phyloP scores from a whole-genome alignment of 2,329 filamentous ascomycete species.

The Lachnellula suecica region DNA sequence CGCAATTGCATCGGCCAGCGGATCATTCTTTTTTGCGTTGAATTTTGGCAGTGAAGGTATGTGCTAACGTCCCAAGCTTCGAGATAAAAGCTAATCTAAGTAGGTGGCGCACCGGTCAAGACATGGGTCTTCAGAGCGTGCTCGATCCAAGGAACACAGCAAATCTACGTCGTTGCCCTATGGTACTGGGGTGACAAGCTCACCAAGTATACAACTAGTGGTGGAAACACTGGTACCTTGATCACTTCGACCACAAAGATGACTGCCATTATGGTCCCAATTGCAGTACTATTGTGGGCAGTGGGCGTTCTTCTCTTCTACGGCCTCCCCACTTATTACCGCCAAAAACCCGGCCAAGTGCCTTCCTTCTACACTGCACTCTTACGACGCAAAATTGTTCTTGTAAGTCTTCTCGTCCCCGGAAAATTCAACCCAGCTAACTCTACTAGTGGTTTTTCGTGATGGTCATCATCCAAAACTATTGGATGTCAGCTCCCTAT shows the following conservation, averaged over 20 bases:
- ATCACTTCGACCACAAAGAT: conserved; percentile 7
- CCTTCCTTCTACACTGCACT: conserved; percentile 65
- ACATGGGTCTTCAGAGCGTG: conserved; percentile 68
- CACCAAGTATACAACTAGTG: conserved; percentile 42
- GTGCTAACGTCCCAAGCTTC: not conserved
- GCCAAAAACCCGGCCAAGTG: conserved; percentile 60
- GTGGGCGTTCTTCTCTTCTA: conserved; percentile 55
- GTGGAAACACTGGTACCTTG: conserved; percentile 30
- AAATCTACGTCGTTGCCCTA: conserved; percentile 62
- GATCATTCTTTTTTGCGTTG: conserved; percentile 64
- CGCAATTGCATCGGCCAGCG: conserved; percentile 60
- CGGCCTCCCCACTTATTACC: conserved; percentile 67
- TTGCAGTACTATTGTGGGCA: conserved; percentile 56
- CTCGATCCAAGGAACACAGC: conserved; percentile 65
- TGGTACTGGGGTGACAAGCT: conserved; percentile 67
- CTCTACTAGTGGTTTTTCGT: conserved; percentile 57
- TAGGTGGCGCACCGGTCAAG: conserved; percentile 57
- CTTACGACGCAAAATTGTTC: conserved; percentile 60
- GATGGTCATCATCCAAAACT: conserved; percentile 64
- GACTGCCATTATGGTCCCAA: conserved; percentile 53
- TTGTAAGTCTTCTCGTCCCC: conserved; percentile 26
- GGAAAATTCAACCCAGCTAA: not conserved
- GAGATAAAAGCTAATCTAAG: not conserved
- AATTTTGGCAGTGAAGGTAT: conserved; percentile 61
- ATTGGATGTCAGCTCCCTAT: conserved; percentile 65